Conservation (phyloP, 2,329 filamentous ascomycete species). For the Ophiocordyceps camponoti-leonardi region DNA sequence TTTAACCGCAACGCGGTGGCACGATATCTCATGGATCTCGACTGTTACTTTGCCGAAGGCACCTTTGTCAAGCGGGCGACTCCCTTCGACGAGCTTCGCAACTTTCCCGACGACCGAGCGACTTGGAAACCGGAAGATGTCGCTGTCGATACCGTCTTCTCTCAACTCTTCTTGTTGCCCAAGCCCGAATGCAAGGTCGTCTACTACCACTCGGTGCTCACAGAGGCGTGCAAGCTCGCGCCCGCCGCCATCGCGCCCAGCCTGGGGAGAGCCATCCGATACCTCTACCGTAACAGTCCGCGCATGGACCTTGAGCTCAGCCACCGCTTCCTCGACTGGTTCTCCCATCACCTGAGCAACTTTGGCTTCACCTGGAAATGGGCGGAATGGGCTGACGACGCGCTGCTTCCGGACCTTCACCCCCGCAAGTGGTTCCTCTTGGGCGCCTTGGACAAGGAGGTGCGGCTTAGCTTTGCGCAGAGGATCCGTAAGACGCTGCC, state of each 20-base stretch:
- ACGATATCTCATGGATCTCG: constrained; percentile 80
- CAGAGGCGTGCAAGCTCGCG: constrained; percentile 88
- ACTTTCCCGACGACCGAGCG: constrained; percentile 43
- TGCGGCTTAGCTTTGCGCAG: constrained; percentile 88
- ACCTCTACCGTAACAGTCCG: constrained; percentile 68
- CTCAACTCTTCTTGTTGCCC: constrained; percentile 79
- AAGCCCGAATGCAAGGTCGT: constrained; percentile 82
- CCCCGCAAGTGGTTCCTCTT: constrained; percentile 88
- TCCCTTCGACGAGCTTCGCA: constrained; percentile 74
- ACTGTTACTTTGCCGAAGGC: constrained; percentile 79
- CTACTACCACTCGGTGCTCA: constrained; percentile 90
- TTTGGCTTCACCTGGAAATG: constrained; percentile 99
- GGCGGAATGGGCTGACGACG: constrained; percentile 88
- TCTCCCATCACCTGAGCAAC: constrained; percentile 92
- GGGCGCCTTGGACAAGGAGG: constrained; percentile 88
- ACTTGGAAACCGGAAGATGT: constrained; percentile 98
- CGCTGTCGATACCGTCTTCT: constrained; percentile 93
- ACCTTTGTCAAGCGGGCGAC: constrained; percentile 92
- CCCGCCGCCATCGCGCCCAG: constrained; percentile 93
- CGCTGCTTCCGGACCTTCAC: constrained; percentile 57
- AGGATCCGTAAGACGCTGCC: constrained; percentile 89
- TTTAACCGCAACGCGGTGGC: constrained; percentile 82
- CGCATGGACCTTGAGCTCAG: constrained; percentile 73
- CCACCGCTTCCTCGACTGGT: constrained; percentile 92
- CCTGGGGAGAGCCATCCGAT: constrained; percentile 81